Evolutionary conservation across 352 stramenopile species (phyloP).

Genomic region (Globisporangium yorkense): DNA sequence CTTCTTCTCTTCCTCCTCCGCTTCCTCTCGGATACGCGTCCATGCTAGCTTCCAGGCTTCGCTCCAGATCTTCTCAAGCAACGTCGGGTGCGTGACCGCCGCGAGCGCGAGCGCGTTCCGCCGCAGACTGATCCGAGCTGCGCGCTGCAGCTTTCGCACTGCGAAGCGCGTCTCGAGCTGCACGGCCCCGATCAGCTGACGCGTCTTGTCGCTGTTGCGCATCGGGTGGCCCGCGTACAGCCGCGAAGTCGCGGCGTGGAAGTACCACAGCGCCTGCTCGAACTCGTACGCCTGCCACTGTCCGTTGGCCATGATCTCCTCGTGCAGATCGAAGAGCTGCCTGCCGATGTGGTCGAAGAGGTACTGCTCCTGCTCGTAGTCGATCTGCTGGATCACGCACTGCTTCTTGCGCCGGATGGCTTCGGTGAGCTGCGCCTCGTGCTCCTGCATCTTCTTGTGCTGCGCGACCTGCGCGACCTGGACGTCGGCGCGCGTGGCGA

Average conservation of each 20-base stretch:
- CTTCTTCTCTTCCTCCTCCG: slow-evolving; percentile 12
- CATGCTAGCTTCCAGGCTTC: slow-evolving; percentile 11
- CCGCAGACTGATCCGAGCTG: slow-evolving; percentile 14
- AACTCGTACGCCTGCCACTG: slow-evolving; percentile 67
- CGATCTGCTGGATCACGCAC: slow-evolving; percentile 54
- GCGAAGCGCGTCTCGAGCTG: slow-evolving; percentile 36
- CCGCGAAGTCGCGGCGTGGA: slow-evolving; percentile 24
- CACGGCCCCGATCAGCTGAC: slow-evolving; percentile 31
- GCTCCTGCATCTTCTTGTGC: slow-evolving; percentile 25
- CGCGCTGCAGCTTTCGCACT: slow-evolving; percentile 30
- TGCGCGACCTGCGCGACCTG: slow-evolving; percentile 45
- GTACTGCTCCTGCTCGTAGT: slow-evolving; percentile 51
- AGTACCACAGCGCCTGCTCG: slow-evolving; percentile 55
- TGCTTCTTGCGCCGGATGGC: slow-evolving; percentile 45
- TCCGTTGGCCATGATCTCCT: slow-evolving; percentile 36
- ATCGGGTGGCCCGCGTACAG: slow-evolving; percentile 57
- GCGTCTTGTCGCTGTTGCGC: slow-evolving; percentile 34
- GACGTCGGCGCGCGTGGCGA: slow-evolving; percentile 46
- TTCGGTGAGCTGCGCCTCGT: slow-evolving; percentile 24
- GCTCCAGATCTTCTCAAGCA: slow-evolving; percentile 18
- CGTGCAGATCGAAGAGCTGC: slow-evolving; percentile 36
- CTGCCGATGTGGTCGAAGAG: slow-evolving; percentile 34
- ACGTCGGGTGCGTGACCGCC: background rate
- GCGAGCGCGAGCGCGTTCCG: slow-evolving; percentile 10
- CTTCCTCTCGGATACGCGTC: slow-evolving; percentile 13